Conservation (phyloP, 331 rosid genomes). For the Erythrophleum ivorense region DNA sequence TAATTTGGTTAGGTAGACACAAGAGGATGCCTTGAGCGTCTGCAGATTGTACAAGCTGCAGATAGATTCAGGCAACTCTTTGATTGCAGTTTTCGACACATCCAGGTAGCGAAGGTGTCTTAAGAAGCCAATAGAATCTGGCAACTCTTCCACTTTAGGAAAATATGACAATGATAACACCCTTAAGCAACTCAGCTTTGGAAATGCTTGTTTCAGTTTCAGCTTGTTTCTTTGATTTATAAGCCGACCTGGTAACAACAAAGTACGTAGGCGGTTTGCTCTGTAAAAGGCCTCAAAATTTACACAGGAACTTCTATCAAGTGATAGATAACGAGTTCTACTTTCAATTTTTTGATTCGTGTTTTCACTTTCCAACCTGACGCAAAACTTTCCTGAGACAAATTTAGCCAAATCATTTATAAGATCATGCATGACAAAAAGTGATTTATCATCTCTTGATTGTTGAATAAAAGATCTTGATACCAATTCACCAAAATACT, state of each 20-base stretch:
- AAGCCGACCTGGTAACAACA: neutral
- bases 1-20: too few relatives aligned
- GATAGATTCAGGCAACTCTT: too few relatives aligned
- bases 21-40: too few relatives aligned
- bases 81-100: too few relatives aligned
- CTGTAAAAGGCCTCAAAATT: neutral
- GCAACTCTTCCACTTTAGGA: neutral
- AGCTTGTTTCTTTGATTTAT: neutral
- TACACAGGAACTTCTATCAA: neutral
- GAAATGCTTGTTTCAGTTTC: neutral
- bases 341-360: too few relatives aligned
- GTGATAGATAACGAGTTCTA: conserved; percentile 28
- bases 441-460: neutral
- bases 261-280: neutral
- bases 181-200: conserved; percentile 16
- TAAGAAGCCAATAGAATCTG: neutral
- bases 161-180: neutral
- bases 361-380: neutral
- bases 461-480: neutral
- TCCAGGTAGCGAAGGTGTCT: too few relatives aligned
- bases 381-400: neutral
- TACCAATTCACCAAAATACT: neutral
- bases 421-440: neutral
- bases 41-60: too few relatives aligned
- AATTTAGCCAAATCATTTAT: neutral